Evolutionary conservation across 2,329 filamentous ascomycete genomes (phyloP).

Genomic region (Diplodia seriata): DNA sequence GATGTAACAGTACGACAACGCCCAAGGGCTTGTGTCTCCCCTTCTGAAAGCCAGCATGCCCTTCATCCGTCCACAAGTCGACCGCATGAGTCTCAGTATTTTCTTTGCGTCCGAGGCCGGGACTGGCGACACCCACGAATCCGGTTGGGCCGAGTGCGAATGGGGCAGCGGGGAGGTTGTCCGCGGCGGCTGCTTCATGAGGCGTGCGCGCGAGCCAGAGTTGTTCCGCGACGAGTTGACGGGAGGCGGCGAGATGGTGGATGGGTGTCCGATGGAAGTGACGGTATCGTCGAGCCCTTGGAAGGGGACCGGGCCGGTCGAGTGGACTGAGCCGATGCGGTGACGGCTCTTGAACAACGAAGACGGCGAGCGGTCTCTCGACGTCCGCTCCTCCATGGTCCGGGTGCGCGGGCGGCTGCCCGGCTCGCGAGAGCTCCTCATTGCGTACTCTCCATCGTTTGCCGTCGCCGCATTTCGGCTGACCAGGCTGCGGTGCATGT

Average conservation of each 20-base stretch:
- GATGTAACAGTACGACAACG: slow-evolving; percentile 75
- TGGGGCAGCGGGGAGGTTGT: slow-evolving; percentile 43
- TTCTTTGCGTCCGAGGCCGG: slow-evolving; percentile 73
- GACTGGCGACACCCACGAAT: slow-evolving; percentile 48
- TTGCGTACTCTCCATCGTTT: slow-evolving; percentile 43
- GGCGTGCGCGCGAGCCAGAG: slow-evolving; percentile 39
- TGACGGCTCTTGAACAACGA: slow-evolving; percentile 61
- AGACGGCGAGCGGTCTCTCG: slow-evolving; percentile 51
- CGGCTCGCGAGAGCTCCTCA: slow-evolving; percentile 54
- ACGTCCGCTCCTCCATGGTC: slow-evolving; percentile 56
- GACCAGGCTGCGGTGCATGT: slow-evolving; percentile 35
- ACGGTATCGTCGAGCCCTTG: slow-evolving; percentile 52
- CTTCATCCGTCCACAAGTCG: slow-evolving; percentile 78
- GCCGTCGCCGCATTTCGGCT: slow-evolving; percentile 44
- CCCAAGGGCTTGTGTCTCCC: slow-evolving; percentile 69
- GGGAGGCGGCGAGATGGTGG: slow-evolving; percentile 46
- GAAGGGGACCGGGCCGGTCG: slow-evolving; percentile 63
- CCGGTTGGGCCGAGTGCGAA: slow-evolving; percentile 38
- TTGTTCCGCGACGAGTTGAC: slow-evolving; percentile 41
- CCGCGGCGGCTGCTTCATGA: slow-evolving; percentile 42
- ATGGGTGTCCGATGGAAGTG: slow-evolving; percentile 52
- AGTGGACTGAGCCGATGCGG: slow-evolving; percentile 74
- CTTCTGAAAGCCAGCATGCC: slow-evolving; percentile 77
- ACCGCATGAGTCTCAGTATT: slow-evolving; percentile 78
- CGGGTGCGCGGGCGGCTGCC: slow-evolving; percentile 60